These are phyloP conservation scores for Dryas drummondii DNA, from an alignment of 306 rosid genomes.

Conservation along the genomic window DNA sequence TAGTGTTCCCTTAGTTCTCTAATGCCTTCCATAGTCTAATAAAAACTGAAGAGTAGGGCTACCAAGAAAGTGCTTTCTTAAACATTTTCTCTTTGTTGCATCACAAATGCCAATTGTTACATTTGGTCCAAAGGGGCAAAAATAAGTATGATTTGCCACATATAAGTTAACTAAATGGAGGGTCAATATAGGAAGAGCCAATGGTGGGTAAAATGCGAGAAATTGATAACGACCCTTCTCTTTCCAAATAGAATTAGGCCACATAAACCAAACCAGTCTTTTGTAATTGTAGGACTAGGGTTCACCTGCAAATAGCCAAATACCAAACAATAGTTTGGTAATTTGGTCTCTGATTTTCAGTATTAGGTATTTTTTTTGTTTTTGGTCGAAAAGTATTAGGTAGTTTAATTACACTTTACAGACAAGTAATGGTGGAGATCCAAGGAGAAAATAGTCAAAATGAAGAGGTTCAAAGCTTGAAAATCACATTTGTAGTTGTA, in stretches of 20 bases:
- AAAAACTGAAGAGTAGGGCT: not conserved
- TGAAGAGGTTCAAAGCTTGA: slow-evolving; percentile 27
- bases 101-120: not conserved
- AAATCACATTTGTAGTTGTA: slow-evolving; percentile 13
- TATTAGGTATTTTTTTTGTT: not conserved
- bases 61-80: not conserved
- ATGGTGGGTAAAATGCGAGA: no score
- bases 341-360: slow-evolving; percentile 3
- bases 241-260: no score
- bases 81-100: not conserved
- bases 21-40: not conserved
- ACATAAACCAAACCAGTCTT: no score
- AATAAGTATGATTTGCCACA: not conserved
- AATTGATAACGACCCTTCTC: no score
- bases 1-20: not conserved
- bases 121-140: not conserved
- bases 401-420: not conserved
- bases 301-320: no score
- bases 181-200: not conserved
- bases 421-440: slow-evolving; percentile 18
- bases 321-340: not conserved
- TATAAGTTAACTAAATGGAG: not conserved
- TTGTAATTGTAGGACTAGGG: no score
- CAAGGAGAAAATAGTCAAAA: slow-evolving; percentile 32
- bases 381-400: not conserved